These are phyloP conservation scores for Phyllosticta capitalensis DNA, from an alignment of 2,329 filamentous ascomycete genomes.

Conservation along the genomic window DNA sequence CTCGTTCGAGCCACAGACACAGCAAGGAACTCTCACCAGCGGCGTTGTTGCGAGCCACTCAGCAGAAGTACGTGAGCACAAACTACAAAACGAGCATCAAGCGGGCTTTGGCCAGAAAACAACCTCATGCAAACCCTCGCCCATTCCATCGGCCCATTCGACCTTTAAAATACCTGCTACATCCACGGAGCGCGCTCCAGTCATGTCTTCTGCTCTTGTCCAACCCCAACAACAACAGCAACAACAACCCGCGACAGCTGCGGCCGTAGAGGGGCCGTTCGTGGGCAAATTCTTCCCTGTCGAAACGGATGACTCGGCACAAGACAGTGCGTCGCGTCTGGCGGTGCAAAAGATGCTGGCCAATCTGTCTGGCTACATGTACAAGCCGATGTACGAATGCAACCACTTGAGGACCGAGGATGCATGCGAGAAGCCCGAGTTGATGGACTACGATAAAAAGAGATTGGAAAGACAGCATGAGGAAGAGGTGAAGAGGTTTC, in stretches of 20 bases:
- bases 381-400: slow-evolving; percentile 1
- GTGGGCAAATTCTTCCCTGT: not conserved
- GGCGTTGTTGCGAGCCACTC: not conserved
- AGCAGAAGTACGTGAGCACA: not conserved
- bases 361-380: slow-evolving; percentile 3
- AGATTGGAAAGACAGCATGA: not conserved
- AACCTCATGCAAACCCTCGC: no score
- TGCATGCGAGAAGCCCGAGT: not conserved
- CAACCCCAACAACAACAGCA: no score
- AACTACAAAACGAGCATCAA: not conserved
- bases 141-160: no score
- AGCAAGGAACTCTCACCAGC: not conserved
- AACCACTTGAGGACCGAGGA: not conserved
- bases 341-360: not conserved
- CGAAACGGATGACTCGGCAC: not conserved
- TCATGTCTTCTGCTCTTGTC: no score
- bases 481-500: not conserved
- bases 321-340: not conserved
- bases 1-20: not conserved
- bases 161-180: no score
- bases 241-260: no score
- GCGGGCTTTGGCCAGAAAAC: no score
- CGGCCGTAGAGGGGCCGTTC: no score
- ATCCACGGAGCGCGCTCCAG: no score
- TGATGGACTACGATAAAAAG: not conserved